Evolutionary conservation across 1,284 basidiomycete species (phyloP), one percentile per base, ranked within the genome.

Genomic region (Trichosporon asahii): DNA sequence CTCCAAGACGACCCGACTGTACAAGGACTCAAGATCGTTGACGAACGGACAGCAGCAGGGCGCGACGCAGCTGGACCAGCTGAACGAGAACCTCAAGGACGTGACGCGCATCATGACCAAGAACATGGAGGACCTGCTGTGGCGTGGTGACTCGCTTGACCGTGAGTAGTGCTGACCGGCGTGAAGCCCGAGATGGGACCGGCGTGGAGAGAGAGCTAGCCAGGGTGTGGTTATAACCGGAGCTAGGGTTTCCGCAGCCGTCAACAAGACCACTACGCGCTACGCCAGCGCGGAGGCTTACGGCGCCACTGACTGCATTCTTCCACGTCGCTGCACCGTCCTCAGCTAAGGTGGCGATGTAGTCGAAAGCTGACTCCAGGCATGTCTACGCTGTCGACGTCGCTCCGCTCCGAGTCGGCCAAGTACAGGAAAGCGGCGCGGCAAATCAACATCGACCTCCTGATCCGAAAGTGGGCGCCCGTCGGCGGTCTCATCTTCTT

Each of bases 71-170:
- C 82, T 99, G 67, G 94, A 95, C 82, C 90, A 88, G 82, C 86
- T 99, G 64, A 98, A 98, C 80, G 94, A 95, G 79, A 96, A 99
- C 76, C 85, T 99, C 66, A 94, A 96, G 80, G 96, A 99, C 78
- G 96, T 99, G 70, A 98, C 96, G 65, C 87, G 93, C 76, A 98
- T 99, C 84, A 99, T 99, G 97, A 98, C 96, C n/a, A 99, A 99
- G 86, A 99, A 99, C 82, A 99, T 99, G 96, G 97, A 99, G 83
- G 97, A 99, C 84, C 85, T 99, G 69, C 85, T 99, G 66, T 87
- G 84, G 81, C 90, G 89, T n/a, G 90, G 86, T 46, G 81, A 78
- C 82, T 80, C 80, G 49, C 75, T 77, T 63, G 68, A 70, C 68
- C 73, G 64, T 73, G 57, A 71, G 73, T 73, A 40, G 7, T 3